Evolutionary conservation across 148 eudicot genomes (phyloP).

Genomic region (Pouteria glomerata): DNA sequence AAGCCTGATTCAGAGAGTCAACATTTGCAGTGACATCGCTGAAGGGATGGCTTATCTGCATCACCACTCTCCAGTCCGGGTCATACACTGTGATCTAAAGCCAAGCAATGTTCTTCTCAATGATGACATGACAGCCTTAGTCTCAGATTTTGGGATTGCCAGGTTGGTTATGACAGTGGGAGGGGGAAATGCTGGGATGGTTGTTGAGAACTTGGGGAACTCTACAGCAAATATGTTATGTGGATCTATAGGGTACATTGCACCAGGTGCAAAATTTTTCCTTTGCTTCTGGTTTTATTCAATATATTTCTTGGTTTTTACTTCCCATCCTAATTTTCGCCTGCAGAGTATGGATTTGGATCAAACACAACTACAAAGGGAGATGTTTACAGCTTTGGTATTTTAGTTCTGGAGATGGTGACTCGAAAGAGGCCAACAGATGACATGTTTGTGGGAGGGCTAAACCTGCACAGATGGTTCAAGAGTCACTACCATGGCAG

Average conservation of each 20-base stretch:
- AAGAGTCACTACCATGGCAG: slow-evolving; percentile 28
- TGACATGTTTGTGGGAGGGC: slow-evolving; percentile 31
- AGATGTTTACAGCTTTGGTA: slow-evolving; percentile 45
- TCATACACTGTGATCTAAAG: slow-evolving; percentile 45
- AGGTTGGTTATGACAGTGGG: slow-evolving; percentile 32
- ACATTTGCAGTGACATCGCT: slow-evolving; percentile 40
- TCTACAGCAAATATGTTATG: slow-evolving; percentile 31
- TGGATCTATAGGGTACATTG: slow-evolving; percentile 47
- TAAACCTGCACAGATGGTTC: slow-evolving; percentile 35
- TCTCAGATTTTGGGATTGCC: slow-evolving; percentile 41
- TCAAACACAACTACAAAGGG: slow-evolving; percentile 33
- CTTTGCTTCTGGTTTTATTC: too few relatives aligned
- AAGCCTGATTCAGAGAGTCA: slow-evolving; percentile 29
- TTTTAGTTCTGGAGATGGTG: slow-evolving; percentile 42
- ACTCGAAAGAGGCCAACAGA: slow-evolving; percentile 41
- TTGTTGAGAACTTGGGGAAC: slow-evolving; percentile 19
- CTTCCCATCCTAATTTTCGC: too few relatives aligned
- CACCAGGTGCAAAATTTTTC: slow-evolving; percentile 32
- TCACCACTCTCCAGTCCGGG: slow-evolving; percentile 42
- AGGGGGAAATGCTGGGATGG: slow-evolving; percentile 15
- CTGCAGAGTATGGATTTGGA: slow-evolving; percentile 39
- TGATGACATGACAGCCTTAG: slow-evolving; percentile 43
- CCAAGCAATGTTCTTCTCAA: slow-evolving; percentile 46
- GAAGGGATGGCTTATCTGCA: slow-evolving; percentile 50
- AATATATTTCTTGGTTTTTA: too few relatives aligned